Base-by-base conservation (phyloP, 345 rosid genomes). In the Murraya koenigii region DNA sequence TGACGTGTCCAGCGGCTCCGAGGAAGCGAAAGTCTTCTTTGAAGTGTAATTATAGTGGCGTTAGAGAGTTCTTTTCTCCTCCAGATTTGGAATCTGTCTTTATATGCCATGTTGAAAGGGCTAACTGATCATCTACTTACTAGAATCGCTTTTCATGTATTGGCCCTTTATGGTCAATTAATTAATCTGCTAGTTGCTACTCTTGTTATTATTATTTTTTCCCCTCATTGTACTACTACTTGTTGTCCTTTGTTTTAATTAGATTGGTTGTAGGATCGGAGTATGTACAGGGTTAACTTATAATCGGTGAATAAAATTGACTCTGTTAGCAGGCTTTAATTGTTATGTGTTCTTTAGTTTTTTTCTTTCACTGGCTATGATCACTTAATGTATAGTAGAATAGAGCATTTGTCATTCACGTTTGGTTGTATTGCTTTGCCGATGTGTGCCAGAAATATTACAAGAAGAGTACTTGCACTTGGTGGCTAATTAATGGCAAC, bases 1-100 rank as follows among this genome's bases (percentile, higher is more conserved):
- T 77, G 56, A 78, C 91, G 9, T 93, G 96, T 67, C 97, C 97
- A 32, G 88, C 91, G n/a, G 85, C 97, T 3, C 97, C 96, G 1
- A 88, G 84, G 88, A 93, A 91, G 81, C 81, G 87, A 26, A 93
- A 87, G 69, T 74, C 86, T 56, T 62, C 90, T n/a, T 65, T 75
- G 35, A 91, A 87, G 75, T 81, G 84, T 72, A 76, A 84, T 26
- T 77, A 75, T 68, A 77, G 78, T 66, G 71, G 75, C 1, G 75
- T 69, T 59, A 82, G 87, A 56, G 87, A 74, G 61, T 90, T 84
- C 83, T 90, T 90, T 20, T 78, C 82, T 69, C 92, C 94, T 5
- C 90, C 89, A 20, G 92, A 90, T 72, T 87, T 90, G 62, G 94
- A 90, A 62, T 82, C 85, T 39, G 88, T 88, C 52, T 90, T 90